Conservation (phyloP, 2,329 filamentous ascomycete genomes). For the Dactylellina cionopaga region DNA sequence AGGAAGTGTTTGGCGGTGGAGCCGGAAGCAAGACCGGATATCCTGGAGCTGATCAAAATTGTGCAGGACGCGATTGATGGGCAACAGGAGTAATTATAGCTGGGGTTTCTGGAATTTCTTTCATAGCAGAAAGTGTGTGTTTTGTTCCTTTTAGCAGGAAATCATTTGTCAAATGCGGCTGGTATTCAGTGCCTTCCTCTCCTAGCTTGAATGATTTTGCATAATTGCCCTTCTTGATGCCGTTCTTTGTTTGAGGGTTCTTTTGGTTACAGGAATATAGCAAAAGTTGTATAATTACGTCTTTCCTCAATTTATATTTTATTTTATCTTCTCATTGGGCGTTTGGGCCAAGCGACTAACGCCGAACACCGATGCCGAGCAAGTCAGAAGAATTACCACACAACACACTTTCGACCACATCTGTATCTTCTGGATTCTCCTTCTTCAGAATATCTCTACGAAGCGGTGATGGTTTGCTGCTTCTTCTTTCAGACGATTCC, state of each 20-base stretch:
- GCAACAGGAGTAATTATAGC: not conserved
- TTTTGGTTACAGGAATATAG: no score
- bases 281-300: no score
- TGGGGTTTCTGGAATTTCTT: not conserved
- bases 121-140: no score
- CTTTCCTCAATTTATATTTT: not conserved
- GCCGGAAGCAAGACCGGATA: conserved; percentile 84
- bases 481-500: not conserved
- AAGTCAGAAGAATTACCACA: not conserved
- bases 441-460: no score
- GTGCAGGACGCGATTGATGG: conserved; percentile 71
- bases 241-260: no score
- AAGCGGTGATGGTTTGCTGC: no score
- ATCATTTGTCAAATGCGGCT: no score
- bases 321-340: not conserved
- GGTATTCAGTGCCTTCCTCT: no score
- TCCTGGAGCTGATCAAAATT: conserved; percentile 81
- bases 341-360: not conserved
- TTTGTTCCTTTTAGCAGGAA: not conserved
- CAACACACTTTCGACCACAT: conserved; percentile 20
- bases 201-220: no score
- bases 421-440: no score
- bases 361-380: no score
- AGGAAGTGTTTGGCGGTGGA: conserved; percentile 86
- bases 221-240: no score